Conservation (phyloP, 495 filamentous ascomycete species). For the Penicillium tannophilum region DNA sequence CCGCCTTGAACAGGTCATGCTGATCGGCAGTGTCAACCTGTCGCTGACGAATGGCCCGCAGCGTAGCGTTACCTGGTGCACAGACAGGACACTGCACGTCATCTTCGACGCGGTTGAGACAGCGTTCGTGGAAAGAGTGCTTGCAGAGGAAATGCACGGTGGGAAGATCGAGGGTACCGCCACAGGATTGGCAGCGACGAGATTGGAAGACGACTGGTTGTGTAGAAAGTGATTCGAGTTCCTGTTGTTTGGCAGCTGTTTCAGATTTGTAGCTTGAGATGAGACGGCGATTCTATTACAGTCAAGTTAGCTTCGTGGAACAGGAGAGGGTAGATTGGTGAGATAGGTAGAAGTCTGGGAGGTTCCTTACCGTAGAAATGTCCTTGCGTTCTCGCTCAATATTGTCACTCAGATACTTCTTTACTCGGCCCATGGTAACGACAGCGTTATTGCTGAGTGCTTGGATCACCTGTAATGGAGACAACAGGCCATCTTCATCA, state of each 20-base stretch:
- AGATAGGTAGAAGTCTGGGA: background rate
- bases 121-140: slow-evolving; percentile 92
- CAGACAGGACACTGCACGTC: slow-evolving; percentile 84
- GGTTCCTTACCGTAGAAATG: slow-evolving; percentile 62
- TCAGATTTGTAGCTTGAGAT: slow-evolving; percentile 85
- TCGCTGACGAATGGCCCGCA: slow-evolving; percentile 78
- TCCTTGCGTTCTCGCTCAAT: slow-evolving; percentile 87
- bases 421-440: slow-evolving; percentile 96
- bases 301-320: background rate
- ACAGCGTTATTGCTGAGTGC: slow-evolving; percentile 82
- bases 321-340: background rate
- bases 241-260: slow-evolving; percentile 74
- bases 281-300: slow-evolving; percentile 69
- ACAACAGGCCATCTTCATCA: slow-evolving; percentile 88
- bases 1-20: slow-evolving; percentile 87
- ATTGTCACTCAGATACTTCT: slow-evolving; percentile 84
- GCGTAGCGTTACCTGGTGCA: slow-evolving; percentile 78
- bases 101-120: slow-evolving; percentile 67
- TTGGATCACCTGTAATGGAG: slow-evolving; percentile 94
- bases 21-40: slow-evolving; percentile 86
- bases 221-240: slow-evolving; percentile 71
- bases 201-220: slow-evolving; percentile 91
- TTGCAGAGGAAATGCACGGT: slow-evolving; percentile 95
- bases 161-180: slow-evolving; percentile 74
- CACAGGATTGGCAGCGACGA: slow-evolving; percentile 81